A percentile compares a stretch with the other conserved stretches of the same genome.
Evolutionary conservation across 768 basidiomycete species (phyloP).

Genomic region (Hygrophorus pudorinus): DNA sequence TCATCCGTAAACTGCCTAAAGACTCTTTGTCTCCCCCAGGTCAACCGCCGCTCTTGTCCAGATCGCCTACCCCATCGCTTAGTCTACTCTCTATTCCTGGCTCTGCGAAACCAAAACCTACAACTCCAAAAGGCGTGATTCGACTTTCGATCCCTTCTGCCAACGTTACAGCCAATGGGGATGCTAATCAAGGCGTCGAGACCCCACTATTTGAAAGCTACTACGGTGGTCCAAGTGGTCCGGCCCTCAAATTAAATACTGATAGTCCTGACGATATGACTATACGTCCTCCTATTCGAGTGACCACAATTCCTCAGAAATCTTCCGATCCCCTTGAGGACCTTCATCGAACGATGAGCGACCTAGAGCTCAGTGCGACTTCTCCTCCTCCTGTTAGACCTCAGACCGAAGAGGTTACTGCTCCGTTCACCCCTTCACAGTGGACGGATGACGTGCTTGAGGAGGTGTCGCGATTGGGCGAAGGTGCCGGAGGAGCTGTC

Average conservation of each 20-base stretch:
- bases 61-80: constrained; percentile 21
- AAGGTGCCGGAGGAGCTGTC: constrained; percentile 94
- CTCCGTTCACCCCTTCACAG: constrained; percentile 13
- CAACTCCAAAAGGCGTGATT: constrained; percentile 23
- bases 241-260: constrained; percentile 1
- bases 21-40: constrained; percentile 9
- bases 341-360: constrained; percentile 28
- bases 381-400: constrained; percentile 11
- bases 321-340: constrained; percentile 26
- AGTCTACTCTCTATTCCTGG: constrained; percentile 18
- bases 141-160: constrained; percentile 20
- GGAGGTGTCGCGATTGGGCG: constrained; percentile 71
- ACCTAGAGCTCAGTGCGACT: constrained; percentile 22
- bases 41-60: constrained; percentile 10
- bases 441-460: constrained; percentile 71
- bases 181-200: constrained; percentile 12
- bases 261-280: constrained; percentile 27
- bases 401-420: constrained; percentile 16
- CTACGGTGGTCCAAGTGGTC: constrained; percentile 28
- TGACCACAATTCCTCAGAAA: constrained; percentile 16
- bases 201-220: constrained; percentile 28
- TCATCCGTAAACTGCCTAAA: constrained; percentile 19
- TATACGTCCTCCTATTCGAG: constrained; percentile 26
- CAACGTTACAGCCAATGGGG: constrained; percentile 12
- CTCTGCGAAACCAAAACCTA: constrained; percentile 15